A percentile compares a stretch with the other conserved stretches of the same genome.
phyloP scores from a whole-genome alignment of 768 basidiomycete genomes.

The Lyophyllum shimeji region DNA sequence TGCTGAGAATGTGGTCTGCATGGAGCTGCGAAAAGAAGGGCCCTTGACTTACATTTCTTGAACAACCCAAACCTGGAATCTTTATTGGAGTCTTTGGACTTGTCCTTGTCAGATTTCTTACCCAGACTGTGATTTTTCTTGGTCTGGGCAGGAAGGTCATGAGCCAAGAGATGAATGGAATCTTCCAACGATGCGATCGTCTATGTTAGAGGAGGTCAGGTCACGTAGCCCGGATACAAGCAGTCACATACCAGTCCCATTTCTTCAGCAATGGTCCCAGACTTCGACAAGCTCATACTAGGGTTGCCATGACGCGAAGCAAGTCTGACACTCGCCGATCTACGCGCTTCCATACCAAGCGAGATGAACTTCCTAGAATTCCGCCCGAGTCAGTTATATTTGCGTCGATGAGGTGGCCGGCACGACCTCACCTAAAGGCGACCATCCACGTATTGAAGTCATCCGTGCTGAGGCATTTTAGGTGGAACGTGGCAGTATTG shows the following conservation, averaged over 20 bases:
- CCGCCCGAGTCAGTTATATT: neutral
- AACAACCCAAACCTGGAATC: slow-evolving; percentile 56
- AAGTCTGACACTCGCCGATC: slow-evolving; percentile 39
- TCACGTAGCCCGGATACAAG: slow-evolving; percentile 20
- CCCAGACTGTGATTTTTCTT: slow-evolving; percentile 36
- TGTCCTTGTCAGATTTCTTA: slow-evolving; percentile 54
- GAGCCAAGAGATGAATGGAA: slow-evolving; percentile 43
- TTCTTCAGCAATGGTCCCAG: slow-evolving; percentile 57
- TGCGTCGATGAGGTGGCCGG: neutral
- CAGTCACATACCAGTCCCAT: slow-evolving; percentile 64
- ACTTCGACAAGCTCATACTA: slow-evolving; percentile 41
- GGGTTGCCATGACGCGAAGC: slow-evolving; percentile 41
- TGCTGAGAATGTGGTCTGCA: slow-evolving; percentile 13
- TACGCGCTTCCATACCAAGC: slow-evolving; percentile 43
- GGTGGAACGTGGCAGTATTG: slow-evolving; percentile 74
- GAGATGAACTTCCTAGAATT: slow-evolving; percentile 60
- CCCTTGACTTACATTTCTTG: slow-evolving; percentile 48
- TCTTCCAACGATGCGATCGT: slow-evolving; percentile 59
- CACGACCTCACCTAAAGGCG: slow-evolving; percentile 58
- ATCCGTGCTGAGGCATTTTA: slow-evolving; percentile 68
- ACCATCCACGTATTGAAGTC: slow-evolving; percentile 78
- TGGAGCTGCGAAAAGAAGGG: slow-evolving; percentile 1
- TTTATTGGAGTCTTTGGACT: slow-evolving; percentile 42
- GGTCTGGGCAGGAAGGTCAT: slow-evolving; percentile 36
- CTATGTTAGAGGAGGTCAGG: slow-evolving; percentile 31